Conservation (phyloP, 1,284 basidiomycete genomes). For the Vanrija pseudolonga region DNA sequence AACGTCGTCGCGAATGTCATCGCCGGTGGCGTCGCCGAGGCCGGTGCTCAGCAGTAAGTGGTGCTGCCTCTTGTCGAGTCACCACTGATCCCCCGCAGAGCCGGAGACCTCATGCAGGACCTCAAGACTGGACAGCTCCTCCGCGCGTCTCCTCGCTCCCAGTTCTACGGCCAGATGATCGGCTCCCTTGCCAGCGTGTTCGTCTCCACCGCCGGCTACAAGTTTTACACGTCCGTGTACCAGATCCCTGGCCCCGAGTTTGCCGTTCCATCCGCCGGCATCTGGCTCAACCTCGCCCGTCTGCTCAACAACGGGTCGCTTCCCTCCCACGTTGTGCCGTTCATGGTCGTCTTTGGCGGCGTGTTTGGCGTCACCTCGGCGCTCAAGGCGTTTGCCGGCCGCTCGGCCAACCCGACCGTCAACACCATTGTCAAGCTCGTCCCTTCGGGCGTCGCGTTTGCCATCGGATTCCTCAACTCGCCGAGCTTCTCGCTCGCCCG, state of each 20-base stretch:
- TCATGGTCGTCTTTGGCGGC: constrained; percentile 75
- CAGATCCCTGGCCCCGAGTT: constrained; percentile 74
- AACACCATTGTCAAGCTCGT: constrained; percentile 61
- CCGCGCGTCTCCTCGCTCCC: constrained; percentile 76
- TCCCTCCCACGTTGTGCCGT: constrained; percentile 68
- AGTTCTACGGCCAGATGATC: constrained; percentile 84
- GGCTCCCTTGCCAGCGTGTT: constrained; percentile 82
- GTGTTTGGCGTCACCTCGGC: constrained; percentile 59
- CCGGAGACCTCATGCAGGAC: constrained; percentile 97
- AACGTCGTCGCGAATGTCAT: constrained; percentile 95
- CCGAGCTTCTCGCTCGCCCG: constrained; percentile 91
- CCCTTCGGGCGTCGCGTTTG: constrained; percentile 85
- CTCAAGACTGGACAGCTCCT: constrained; percentile 91
- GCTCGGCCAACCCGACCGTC: constrained; percentile 37
- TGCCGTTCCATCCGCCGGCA: constrained; percentile 85
- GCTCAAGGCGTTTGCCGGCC: background rate
- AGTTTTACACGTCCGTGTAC: constrained; percentile 82
- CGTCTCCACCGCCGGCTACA: constrained; percentile 82
- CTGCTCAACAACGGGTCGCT: constrained; percentile 76
- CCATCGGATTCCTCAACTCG: constrained; percentile 78
- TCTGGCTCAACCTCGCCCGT: constrained; percentile 77
- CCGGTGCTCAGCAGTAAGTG: constrained; percentile 76
- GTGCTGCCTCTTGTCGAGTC: constrained; percentile 48
- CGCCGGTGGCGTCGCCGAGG: constrained; percentile 92
- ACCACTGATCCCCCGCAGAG: constrained; percentile 53